Evolutionary conservation across 2,329 filamentous ascomycete species (phyloP).

Genomic region (Pseudogymnoascus pannorum): DNA sequence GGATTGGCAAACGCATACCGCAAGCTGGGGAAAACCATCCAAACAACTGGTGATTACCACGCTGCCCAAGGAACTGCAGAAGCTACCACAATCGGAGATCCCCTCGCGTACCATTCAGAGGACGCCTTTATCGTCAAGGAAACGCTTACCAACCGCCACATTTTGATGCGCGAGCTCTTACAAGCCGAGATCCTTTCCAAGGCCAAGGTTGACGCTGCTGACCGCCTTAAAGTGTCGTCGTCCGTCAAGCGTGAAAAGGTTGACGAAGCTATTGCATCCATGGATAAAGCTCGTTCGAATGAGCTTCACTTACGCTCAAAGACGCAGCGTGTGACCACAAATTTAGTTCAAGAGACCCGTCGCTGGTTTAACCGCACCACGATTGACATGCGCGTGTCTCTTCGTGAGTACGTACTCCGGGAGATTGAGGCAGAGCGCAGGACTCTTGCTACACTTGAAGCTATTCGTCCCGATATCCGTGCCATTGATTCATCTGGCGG

Average conservation of each 20-base stretch:
- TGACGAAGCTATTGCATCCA: conserved; percentile 85
- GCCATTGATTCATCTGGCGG: conserved; percentile 88
- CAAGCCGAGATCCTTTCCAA: conserved; percentile 83
- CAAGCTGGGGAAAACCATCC: conserved; percentile 88
- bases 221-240: conserved; percentile 78
- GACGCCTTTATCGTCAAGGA: conserved; percentile 98
- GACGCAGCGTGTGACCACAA: conserved; percentile 80
- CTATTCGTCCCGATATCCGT: conserved; percentile 84
- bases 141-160: conserved; percentile 93
- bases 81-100: conserved; percentile 88
- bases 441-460: conserved; percentile 87
- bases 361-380: conserved; percentile 86
- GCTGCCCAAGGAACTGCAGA: conserved; percentile 94
- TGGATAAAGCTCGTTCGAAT: conserved; percentile 78
- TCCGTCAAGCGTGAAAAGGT: conserved; percentile 92
- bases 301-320: conserved; percentile 79
- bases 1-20: conserved; percentile 86
- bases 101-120: conserved; percentile 87
- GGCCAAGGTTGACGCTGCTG: conserved; percentile 75
- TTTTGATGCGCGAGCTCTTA: conserved; percentile 84
- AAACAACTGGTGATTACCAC: conserved; percentile 90
- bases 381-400: conserved; percentile 71
- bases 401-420: conserved; percentile 87
- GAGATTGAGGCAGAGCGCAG: conserved; percentile 94
- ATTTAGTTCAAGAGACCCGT: conserved; percentile 79